Base-by-base conservation (phyloP, 2,329 filamentous ascomycete genomes). In the Trichoderma koningii region DNA sequence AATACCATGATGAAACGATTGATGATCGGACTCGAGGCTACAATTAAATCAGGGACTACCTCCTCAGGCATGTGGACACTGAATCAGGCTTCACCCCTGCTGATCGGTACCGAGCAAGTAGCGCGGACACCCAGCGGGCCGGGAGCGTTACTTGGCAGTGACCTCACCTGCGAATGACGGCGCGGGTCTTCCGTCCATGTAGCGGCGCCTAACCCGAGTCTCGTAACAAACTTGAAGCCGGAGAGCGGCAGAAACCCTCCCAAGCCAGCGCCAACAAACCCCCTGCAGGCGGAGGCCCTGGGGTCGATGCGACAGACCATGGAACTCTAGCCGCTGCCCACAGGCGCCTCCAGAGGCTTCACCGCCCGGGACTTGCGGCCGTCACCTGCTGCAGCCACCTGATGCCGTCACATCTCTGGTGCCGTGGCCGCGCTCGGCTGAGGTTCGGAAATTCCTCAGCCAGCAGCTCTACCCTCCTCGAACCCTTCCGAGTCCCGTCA, bases 381-480 rank as follows among this genome's bases (percentile, higher is more conserved):
- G 63, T 65, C 63, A 65, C 55, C 63, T 65, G 63, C 34, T 61
- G 50, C 47, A 64, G 66, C 66, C 67, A 66, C 66, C 67, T 68
- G 67, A 70, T 68, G 68, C 68, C 65, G 66, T 69, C 66, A 69
- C 68, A 63, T 53, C 56, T 44, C 21, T 52, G 23, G 17, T 28
- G 21, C 55, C 44, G 42, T 57, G n/a, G 38, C 26, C 23, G 45
- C 30, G 38, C 7, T 38, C 55, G 63, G 63, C 56, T 65, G 63
- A 62, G 50, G 53, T 55, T 62, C 55, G 50, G 63, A 30, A 60
- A 62, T 65, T 65, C 56, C 55, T 30, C 23, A 12, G 26, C 55
- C 34, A 48, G 48, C 41, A 30, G n/a, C 26, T 62, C 41, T 52
- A 21, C 50, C 34, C n/a, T 52, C 17, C 9, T 26, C 50, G 26